phyloP scores from a whole-genome alignment of 2,329 filamentous ascomycete genomes.

The Colletotrichum tropicale region DNA sequence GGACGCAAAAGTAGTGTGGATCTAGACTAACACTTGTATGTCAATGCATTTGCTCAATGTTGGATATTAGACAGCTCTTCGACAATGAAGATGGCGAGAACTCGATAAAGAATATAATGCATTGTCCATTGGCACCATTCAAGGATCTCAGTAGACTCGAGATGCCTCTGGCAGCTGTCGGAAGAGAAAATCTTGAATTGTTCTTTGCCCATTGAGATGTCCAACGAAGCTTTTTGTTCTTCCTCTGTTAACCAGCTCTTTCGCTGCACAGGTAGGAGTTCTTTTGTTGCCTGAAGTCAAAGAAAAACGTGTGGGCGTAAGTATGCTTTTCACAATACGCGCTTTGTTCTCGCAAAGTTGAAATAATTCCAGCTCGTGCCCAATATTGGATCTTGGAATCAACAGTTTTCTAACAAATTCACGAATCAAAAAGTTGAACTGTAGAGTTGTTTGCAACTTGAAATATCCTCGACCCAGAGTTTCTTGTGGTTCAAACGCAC shows the following conservation, averaged over 20 bases:
- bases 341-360: neutral
- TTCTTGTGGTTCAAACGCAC: neutral
- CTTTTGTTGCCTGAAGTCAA: neutral
- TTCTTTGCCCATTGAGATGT: neutral
- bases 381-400: neutral
- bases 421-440: no score
- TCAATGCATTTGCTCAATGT: neutral
- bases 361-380: neutral
- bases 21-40: neutral
- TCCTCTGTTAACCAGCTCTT: neutral
- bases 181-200: neutral
- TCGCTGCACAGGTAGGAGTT: neutral
- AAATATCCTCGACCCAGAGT: neutral
- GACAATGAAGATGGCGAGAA: neutral
- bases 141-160: neutral
- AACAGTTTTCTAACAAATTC: neutral
- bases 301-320: neutral
- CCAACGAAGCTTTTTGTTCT: neutral
- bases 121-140: neutral
- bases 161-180: neutral
- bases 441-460: neutral
- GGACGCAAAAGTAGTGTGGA: neutral
- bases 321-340: fast-evolving
- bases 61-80: neutral
- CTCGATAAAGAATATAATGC: neutral